phyloP scores from a whole-genome alignment of 2,329 filamentous ascomycete species.

The Scedosporium boydii region DNA sequence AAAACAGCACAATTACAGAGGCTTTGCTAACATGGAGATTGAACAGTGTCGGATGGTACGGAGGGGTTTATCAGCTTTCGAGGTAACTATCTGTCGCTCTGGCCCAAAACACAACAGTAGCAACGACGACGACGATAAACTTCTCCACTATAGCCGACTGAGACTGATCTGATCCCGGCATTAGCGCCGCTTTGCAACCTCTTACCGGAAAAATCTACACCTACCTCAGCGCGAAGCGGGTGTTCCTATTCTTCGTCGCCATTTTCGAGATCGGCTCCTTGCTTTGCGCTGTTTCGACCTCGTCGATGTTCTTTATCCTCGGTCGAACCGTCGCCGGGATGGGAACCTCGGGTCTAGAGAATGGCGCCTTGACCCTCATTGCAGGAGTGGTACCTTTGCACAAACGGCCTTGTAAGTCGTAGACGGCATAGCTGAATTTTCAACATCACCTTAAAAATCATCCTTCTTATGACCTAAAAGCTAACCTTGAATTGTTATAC shows the following conservation, averaged over 20 bases:
- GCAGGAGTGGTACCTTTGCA: constrained; percentile 24
- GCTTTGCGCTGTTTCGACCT: constrained; percentile 16
- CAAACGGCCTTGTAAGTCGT: constrained; percentile 18
- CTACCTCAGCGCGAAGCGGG: constrained; percentile 27
- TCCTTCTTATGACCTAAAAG: too few species aligned
- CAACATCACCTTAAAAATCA: too few species aligned
- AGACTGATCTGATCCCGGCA: too few species aligned
- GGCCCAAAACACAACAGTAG: background rate
- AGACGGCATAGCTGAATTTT: background rate
- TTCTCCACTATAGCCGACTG: too few species aligned
- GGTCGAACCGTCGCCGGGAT: constrained; percentile 27
- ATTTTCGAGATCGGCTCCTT: constrained; percentile 19
- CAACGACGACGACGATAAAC: background rate
- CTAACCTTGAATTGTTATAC: background rate
- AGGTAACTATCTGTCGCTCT: constrained; percentile 15
- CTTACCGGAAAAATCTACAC: constrained; percentile 39
- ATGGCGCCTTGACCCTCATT: constrained; percentile 16
- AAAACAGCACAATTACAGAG: too few species aligned
- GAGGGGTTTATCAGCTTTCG: constrained; percentile 34
- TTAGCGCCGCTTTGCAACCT: constrained; percentile 36
- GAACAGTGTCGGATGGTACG: constrained; percentile 39
- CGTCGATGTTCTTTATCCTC: constrained; percentile 23
- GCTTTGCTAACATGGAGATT: too few species aligned
- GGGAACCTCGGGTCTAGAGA: constrained; percentile 24
- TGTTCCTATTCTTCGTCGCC: constrained; percentile 12